A percentile compares a stretch with the other conserved stretches of the same genome.
phyloP scores from a whole-genome alignment of 768 basidiomycete genomes.

The Saitozyma sp. region DNA sequence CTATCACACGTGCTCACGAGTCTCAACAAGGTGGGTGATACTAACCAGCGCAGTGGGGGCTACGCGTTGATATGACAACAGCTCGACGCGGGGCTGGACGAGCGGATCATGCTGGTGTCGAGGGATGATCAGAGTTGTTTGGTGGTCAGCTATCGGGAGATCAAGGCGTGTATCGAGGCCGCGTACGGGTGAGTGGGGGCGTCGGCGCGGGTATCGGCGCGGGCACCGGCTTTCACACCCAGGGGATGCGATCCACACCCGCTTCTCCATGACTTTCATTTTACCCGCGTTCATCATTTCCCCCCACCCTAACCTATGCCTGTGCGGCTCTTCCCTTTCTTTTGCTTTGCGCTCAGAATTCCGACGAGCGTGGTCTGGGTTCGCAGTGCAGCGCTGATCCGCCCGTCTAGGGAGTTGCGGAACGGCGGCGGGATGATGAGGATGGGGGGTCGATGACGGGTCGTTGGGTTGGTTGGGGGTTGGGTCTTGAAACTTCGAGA shows the following conservation, averaged over 20 bases:
- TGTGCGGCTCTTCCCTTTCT: not conserved
- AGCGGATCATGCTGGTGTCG: slow-evolving; percentile 89
- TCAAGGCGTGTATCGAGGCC: slow-evolving; percentile 78
- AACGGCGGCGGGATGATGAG: slow-evolving; percentile 8
- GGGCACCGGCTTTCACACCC: not conserved
- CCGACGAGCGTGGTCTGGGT: not conserved
- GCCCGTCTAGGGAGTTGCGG: slow-evolving; percentile 2
- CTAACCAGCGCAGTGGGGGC: not conserved
- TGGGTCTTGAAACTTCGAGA: not conserved
- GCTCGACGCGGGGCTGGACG: slow-evolving; percentile 92
- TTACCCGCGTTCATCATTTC: not conserved
- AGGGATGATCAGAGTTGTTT: slow-evolving; percentile 95
- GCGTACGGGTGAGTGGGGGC: slow-evolving; percentile 79
- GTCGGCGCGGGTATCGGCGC: not conserved
- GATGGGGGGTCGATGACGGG: slow-evolving; percentile 9
- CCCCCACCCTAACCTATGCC: too few species aligned
- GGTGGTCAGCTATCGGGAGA: slow-evolving; percentile 87
- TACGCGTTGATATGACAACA: slow-evolving; percentile 45
- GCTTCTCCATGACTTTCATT: not conserved
- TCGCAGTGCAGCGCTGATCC: not conserved
- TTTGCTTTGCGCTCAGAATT: not conserved
- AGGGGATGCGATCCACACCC: not conserved
- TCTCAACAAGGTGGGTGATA: slow-evolving; percentile 76
- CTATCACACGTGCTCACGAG: slow-evolving; percentile 86
- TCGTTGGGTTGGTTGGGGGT: not conserved